A percentile compares a stretch with the other conserved stretches of the same genome.
These are phyloP conservation scores for Adenanthera pavonina DNA, from an alignment of 306 rosid genomes.

Conservation along the genomic window DNA sequence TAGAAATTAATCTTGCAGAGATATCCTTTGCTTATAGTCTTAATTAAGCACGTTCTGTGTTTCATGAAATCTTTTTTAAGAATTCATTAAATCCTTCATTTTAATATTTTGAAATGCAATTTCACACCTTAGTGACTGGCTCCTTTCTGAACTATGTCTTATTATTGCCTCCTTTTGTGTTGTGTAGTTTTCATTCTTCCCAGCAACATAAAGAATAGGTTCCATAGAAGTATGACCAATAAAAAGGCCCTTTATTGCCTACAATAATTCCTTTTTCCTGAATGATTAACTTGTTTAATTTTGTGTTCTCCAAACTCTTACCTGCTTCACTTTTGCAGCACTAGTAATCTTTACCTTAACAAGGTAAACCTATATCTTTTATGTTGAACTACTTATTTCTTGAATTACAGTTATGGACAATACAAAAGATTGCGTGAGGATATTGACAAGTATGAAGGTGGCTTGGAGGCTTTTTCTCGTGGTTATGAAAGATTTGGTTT, in stretches of 20 bases:
- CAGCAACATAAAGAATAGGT: background rate
- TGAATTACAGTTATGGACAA: constrained; percentile 64
- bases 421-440: constrained; percentile 72
- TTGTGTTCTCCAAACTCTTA: too few relatives aligned
- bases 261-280: constrained; percentile 15
- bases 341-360: constrained; percentile 10
- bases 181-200: background rate
- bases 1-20: background rate
- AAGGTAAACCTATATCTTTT: background rate
- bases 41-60: constrained; percentile 3
- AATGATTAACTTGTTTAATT: too few relatives aligned
- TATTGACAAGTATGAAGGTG: constrained; percentile 89
- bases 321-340: constrained; percentile 21
- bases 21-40: constrained; percentile 8
- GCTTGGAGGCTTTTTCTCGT: constrained; percentile 88
- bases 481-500: constrained; percentile 94
- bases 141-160: background rate
- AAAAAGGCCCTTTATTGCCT: background rate
- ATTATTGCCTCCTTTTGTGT: constrained; percentile 9
- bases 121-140: constrained; percentile 17
- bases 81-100: constrained; percentile 10
- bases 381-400: constrained; percentile 34
- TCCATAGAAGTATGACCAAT: background rate
- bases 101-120: constrained; percentile 11
- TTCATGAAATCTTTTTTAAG: background rate